phyloP scores from a whole-genome alignment of 2,329 filamentous ascomycete species.

The Acrocalymma vagum region DNA sequence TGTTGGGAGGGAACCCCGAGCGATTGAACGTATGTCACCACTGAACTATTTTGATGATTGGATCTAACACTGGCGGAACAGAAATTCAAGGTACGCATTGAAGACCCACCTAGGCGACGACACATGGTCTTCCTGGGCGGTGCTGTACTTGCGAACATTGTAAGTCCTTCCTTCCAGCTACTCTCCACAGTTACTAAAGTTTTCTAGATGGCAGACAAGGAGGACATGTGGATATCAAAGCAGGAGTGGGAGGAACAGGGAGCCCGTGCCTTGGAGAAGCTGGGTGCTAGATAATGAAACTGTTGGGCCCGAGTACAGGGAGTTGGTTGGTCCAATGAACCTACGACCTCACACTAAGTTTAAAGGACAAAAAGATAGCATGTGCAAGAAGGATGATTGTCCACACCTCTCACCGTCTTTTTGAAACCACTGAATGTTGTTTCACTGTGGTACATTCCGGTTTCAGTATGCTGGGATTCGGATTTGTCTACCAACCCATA shows the following conservation, averaged over 20 bases:
- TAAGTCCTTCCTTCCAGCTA: constrained; percentile 46
- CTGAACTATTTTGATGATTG: constrained; percentile 7
- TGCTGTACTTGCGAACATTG: constrained; percentile 94
- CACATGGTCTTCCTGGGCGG: constrained; percentile 99
- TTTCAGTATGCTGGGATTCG: too few species aligned
- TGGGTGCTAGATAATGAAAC: constrained; percentile 83
- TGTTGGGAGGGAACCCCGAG: constrained; percentile 90
- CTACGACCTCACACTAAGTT: too few species aligned
- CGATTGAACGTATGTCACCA: constrained; percentile 70
- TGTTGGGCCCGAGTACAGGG: too few species aligned
- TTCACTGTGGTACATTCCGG: too few species aligned
- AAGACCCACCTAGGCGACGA: constrained; percentile 92
- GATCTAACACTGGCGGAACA: constrained; percentile 42
- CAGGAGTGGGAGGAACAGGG: constrained; percentile 97
- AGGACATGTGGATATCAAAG: constrained; percentile 98
- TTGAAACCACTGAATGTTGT: not conserved
- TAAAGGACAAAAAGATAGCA: too few species aligned
- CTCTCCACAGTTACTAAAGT: constrained; percentile 16
- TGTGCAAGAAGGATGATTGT: too few species aligned
- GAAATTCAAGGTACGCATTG: constrained; percentile 99
- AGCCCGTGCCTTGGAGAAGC: constrained; percentile 82
- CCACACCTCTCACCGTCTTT: not conserved
- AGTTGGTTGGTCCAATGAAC: too few species aligned
- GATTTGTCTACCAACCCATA: too few species aligned
- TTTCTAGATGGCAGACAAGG: constrained; percentile 90